Evolutionary conservation across 805 yeast species (phyloP), one percentile per base, ranked within the genome.

Genomic region (Limtongia smithiae): DNA sequence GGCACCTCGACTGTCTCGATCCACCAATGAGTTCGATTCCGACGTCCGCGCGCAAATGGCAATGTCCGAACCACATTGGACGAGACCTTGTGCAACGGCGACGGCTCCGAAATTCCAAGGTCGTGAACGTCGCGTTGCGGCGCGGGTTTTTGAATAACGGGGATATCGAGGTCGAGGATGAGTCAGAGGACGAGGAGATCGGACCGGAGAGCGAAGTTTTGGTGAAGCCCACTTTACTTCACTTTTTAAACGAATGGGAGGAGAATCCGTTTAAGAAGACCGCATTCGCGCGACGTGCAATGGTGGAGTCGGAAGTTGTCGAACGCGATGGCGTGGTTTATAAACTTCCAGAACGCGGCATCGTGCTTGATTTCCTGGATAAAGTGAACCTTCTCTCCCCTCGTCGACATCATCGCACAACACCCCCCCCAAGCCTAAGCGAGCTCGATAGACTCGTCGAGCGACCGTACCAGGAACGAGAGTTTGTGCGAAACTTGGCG

Each of bases 1-100:
- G 95, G 94, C 97, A 90, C 68, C 67, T 90, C 40, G 96, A 91
- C 67, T 90, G 97, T 66, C 67, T 90, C 14, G 73, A 76, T 44
- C 85, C 86, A 1, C 95, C 96, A 1, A 69, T 87, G 58, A 74
- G 86, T 14, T 72, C 83, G 4, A 78, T 83, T 17, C 86, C 87
- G 60, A 80, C 54, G n/a, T 64, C 85, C 37, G 94, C 93, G 1
- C 73, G 74, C 38, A 85, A 82, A 65, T 91, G 96, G 97, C 81
- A 79, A 69, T 93, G 96, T 66, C 97, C 96, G 1, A 83, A 85
- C 58, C 97, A 88, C 68, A 78, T 80, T 36, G 65, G 39, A 12
- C 46, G 57, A 25, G 57, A 53, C 15, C 24, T 53, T 18, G 52
- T 48, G 32, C 73, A 27, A 58, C 54, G 11, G 48, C 71, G 12